Evolutionary conservation across 169 alveolate genomes (phyloP).

Genomic region (Plasmodium fragile): DNA sequence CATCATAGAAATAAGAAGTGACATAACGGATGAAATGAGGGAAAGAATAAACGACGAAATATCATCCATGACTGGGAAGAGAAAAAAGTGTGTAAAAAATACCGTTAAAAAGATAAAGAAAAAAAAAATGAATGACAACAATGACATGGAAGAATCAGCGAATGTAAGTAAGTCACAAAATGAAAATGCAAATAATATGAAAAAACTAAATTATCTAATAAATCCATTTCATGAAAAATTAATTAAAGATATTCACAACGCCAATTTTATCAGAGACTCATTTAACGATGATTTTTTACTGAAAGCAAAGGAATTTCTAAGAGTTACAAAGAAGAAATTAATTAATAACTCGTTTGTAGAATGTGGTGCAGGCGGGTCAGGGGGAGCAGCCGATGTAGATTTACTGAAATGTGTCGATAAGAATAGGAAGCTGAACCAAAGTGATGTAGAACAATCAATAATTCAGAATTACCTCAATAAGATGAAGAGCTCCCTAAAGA

Average conservation of each 20-base stretch:
- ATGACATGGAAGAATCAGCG: neutral
- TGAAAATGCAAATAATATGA: neutral
- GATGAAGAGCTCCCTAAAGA: slow-evolving; percentile 39
- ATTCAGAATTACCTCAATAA: slow-evolving; percentile 43
- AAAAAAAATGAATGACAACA: slow-evolving; percentile 26
- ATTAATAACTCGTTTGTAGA: slow-evolving; percentile 38
- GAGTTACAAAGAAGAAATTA: slow-evolving; percentile 61
- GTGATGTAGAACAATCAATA: slow-evolving; percentile 54
- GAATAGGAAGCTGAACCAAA: slow-evolving; percentile 12
- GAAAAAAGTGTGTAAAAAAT: slow-evolving; percentile 14
- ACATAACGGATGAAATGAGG: slow-evolving; percentile 53
- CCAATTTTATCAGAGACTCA: slow-evolving; percentile 51
- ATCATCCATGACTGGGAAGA: slow-evolving; percentile 24
- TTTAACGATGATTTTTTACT: slow-evolving; percentile 64
- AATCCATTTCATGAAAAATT: slow-evolving; percentile 67
- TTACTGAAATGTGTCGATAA: neutral
- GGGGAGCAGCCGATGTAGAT: neutral
- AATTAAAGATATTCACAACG: slow-evolving; percentile 51
- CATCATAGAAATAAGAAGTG: slow-evolving; percentile 63
- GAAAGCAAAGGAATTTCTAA: slow-evolving; percentile 65
- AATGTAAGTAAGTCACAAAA: slow-evolving; percentile 1
- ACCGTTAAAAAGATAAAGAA: slow-evolving; percentile 23
- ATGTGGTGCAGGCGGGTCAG: slow-evolving; percentile 11
- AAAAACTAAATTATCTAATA: slow-evolving; percentile 18
- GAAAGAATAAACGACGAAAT: slow-evolving; percentile 53